Conservation (phyloP, 2,329 filamentous ascomycete species). For the Didymella pomorum region DNA sequence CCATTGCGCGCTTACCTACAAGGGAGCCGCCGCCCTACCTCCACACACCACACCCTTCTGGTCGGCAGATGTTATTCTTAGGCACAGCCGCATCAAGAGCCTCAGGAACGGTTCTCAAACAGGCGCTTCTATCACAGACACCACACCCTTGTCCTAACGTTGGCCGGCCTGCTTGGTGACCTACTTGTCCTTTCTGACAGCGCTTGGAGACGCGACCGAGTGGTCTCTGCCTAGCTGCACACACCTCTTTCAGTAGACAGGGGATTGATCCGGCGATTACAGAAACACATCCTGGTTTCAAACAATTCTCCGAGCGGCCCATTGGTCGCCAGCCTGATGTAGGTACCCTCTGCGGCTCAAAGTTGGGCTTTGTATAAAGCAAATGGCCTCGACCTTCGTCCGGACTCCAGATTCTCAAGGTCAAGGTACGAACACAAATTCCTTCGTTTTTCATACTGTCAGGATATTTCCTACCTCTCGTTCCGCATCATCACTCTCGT, state of each 20-base stretch:
- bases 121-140: conserved; percentile 46
- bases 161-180: conserved; percentile 39
- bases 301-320: conserved; percentile 48
- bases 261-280: conserved; percentile 50
- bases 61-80: conserved; percentile 42
- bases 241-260: conserved; percentile 36
- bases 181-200: conserved; percentile 41
- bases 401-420: conserved; percentile 36
- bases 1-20: conserved; percentile 26
- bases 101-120: conserved; percentile 42
- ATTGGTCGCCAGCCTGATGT: conserved; percentile 37
- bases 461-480: conserved; percentile 44
- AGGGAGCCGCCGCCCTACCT: conserved; percentile 41
- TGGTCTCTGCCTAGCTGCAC: conserved; percentile 44
- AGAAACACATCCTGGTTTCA: conserved; percentile 52
- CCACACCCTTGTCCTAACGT: conserved; percentile 37
- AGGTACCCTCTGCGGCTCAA: conserved; percentile 38
- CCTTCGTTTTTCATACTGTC: conserved; percentile 48
- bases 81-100: conserved; percentile 45
- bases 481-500: conserved; percentile 44
- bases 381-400: conserved; percentile 26
- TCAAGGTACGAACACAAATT: conserved; percentile 40
- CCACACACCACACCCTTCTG: conserved; percentile 35
- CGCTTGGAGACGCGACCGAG: conserved; percentile 41
- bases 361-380: conserved; percentile 43